Percentiles rank a stretch among this genome's conserved stretches.
phyloP scores from a whole-genome alignment of 2,329 filamentous ascomycete species.

The Alternaria consortialis region DNA sequence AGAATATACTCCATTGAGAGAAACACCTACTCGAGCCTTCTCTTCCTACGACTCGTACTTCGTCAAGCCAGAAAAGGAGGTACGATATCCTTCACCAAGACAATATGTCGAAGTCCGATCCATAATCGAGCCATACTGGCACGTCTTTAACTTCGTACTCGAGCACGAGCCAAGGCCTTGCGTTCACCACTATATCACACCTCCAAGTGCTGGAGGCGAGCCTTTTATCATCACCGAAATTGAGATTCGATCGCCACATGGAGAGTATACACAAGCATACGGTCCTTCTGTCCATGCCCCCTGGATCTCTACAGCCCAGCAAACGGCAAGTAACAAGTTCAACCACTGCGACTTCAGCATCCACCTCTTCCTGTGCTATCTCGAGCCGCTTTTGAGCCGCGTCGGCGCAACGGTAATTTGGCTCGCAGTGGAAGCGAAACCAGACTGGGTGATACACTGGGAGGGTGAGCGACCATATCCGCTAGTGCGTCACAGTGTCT shows the following conservation, averaged over 20 bases:
- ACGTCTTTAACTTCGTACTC: conserved; percentile 10
- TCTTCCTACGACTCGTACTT: not conserved
- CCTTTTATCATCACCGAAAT: not conserved
- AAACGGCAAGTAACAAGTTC: not conserved
- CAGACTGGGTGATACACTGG: not conserved
- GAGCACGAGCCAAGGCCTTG: not conserved
- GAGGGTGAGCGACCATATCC: not conserved
- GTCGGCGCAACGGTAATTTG: not conserved
- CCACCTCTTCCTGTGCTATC: not conserved
- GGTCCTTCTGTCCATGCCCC: not conserved
- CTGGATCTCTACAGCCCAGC: not conserved
- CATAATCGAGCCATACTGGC: conserved; percentile 10
- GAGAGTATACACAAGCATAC: not conserved
- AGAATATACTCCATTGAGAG: not conserved
- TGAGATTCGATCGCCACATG: not conserved
- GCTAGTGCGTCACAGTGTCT: conserved; percentile 11
- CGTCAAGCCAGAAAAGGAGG: not conserved
- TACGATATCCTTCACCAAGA: no score
- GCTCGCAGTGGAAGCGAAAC: not conserved
- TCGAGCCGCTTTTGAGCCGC: not conserved
- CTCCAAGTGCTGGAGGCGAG: no score
- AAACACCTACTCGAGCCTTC: not conserved
- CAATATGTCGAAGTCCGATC: not conserved
- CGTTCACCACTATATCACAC: not conserved
- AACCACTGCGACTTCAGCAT: conserved; percentile 15